Base-by-base conservation (phyloP, 371 early-diverging fungal species). In the Mortierella sp. region DNA sequence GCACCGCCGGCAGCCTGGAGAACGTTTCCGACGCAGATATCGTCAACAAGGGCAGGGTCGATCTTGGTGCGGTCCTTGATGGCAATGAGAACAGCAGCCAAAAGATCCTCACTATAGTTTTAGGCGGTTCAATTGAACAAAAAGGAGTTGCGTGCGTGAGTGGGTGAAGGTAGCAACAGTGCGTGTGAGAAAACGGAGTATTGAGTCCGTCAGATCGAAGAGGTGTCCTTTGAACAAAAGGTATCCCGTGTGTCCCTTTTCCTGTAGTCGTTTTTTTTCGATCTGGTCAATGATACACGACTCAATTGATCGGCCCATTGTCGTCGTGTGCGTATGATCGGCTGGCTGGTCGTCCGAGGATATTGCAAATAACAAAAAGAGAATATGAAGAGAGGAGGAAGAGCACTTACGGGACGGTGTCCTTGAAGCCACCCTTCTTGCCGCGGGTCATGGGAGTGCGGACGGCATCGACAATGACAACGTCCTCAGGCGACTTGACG, bases 21-120 rank as follows among this genome's bases (percentile, higher is more conserved):
- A 69, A 97, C 98, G 86, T 93, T 97, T 68, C 99, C 99, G 43
- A 98, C 98, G 85, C 93, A 92, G 74, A 99, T 95, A 86, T 99
- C 99, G 68, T 99, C 93, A 65, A 99, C 96, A 55, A 96, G 79
- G 45, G 91, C 88, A 52, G 98, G 97, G 82, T 98, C 95, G 73
- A 99, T 92, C 75, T 93, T 92, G 73, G 94, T 92, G 80, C 94
- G 90, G 47, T 94, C 93, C 61, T 96, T 83, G 45, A 95, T 81
- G 61, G 90, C 96, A 85, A 95, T 94, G 81, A 99, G 92, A 40
- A 94, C 95, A 70, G 91, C 92, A 53, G 96, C 94, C 70, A 99
- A 90, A 34, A 98, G 90, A 82, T 95, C 96, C 89, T 95, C 95
- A 74, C 83, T 83, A 58, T 31, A 39, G 48, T 61, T 58, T 34